phyloP scores from a whole-genome alignment of 2,329 filamentous ascomycete species.

The Septoria petroselini region DNA sequence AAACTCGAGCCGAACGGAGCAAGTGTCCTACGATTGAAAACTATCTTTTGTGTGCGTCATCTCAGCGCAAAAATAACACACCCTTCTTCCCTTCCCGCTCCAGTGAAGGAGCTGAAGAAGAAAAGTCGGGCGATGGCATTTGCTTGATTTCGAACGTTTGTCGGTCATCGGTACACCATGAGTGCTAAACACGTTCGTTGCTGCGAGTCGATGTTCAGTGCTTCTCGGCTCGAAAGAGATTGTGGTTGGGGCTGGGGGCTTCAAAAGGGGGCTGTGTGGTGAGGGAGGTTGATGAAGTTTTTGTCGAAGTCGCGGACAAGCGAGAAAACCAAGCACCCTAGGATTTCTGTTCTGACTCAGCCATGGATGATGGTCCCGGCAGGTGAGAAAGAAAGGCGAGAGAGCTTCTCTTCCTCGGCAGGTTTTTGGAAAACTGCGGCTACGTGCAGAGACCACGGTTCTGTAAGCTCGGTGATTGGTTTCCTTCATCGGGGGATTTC shows the following conservation, averaged over 20 bases:
- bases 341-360: conserved; percentile 37
- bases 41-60: conserved; percentile 34
- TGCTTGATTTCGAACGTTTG: conserved; percentile 24
- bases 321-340: conserved; percentile 17
- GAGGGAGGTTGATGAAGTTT: background rate
- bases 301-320: conserved; percentile 14
- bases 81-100: conserved; percentile 10
- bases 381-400: conserved; percentile 9
- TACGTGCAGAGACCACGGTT: conserved; percentile 26
- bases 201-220: conserved; percentile 1
- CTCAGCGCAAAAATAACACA: conserved; percentile 30
- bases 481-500: conserved; percentile 20
- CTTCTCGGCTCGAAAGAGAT: conserved; percentile 17
- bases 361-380: conserved; percentile 25
- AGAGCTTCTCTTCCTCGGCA: conserved; percentile 8
- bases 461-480: conserved; percentile 30
- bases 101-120: conserved; percentile 2
- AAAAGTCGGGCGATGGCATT: conserved; percentile 1
- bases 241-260: background rate
- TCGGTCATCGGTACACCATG: conserved; percentile 20
- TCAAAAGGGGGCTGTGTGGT: conserved; percentile 14
- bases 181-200: conserved; percentile 17
- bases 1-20: conserved; percentile 32
- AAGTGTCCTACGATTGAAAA: conserved; percentile 41
- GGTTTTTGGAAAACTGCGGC: conserved; percentile 14